phyloP scores from a whole-genome alignment of 2,329 filamentous ascomycete genomes.

The Coniochaeta sp. region DNA sequence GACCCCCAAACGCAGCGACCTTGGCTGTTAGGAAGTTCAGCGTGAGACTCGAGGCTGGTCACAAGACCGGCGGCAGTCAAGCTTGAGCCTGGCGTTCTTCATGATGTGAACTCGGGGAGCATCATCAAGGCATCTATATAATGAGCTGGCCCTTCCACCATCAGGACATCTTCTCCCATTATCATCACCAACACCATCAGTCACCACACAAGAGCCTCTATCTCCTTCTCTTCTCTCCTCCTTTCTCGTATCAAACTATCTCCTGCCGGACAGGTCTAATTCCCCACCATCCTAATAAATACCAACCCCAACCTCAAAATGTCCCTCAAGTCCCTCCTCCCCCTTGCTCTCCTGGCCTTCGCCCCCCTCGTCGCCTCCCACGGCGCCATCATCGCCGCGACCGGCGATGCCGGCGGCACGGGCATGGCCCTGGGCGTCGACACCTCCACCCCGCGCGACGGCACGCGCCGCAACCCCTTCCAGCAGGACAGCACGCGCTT shows the following conservation, averaged over 20 bases:
- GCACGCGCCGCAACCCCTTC: slow-evolving; percentile 52
- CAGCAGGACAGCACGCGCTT: slow-evolving; percentile 60
- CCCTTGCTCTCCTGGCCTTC: slow-evolving; percentile 43
- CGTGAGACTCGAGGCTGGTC: not conserved
- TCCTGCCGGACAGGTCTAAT: slow-evolving; percentile 2
- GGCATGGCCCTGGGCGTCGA: slow-evolving; percentile 47
- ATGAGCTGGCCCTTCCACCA: not conserved
- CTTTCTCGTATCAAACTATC: too few relatives aligned
- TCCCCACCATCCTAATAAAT: too few relatives aligned
- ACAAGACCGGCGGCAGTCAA: not conserved
- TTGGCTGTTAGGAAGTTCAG: not conserved
- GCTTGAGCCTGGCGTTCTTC: not conserved
- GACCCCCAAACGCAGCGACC: too few relatives aligned
- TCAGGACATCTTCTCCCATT: not conserved
- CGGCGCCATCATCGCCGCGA: slow-evolving; percentile 51
- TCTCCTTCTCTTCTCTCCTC: too few relatives aligned
- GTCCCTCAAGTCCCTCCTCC: slow-evolving; percentile 25
- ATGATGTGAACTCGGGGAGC: not conserved
- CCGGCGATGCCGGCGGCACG: slow-evolving; percentile 49
- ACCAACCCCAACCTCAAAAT: slow-evolving; percentile 15
- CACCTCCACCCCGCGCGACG: slow-evolving; percentile 52
- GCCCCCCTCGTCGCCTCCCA: slow-evolving; percentile 53
- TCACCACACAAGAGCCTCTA: not conserved
- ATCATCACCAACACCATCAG: not conserved
- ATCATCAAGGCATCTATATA: not conserved